Evolutionary conservation across 2,329 filamentous ascomycete species (phyloP), one percentile per base, ranked within the genome.

Genomic region (Leptographium procerum): DNA sequence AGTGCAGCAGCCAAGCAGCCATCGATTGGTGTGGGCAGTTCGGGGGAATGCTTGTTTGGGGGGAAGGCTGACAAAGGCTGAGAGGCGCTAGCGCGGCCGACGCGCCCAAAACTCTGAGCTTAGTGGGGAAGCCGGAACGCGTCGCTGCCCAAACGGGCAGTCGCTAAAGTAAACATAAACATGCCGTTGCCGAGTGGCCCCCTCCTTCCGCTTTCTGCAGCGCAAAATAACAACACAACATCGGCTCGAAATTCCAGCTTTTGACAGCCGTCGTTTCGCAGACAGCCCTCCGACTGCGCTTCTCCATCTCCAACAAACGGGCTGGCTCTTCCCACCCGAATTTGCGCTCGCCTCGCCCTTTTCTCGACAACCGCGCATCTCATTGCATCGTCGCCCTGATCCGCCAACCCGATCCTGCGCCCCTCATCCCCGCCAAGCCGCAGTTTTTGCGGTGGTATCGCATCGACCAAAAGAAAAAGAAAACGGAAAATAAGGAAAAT

Each of bases 101-200:
- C 52, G 52, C 52, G 52, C 55, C 43, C 7, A 2, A 50, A 50
- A 34, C 24, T 52, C 24, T 34, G 22, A 28, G 16, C n/a, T 13
- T 22, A 22, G 57, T 36, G 29, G 36, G 19, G 40, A 22, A 24
- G 22, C 22, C n/a, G n/a, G n/a, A 43, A 56, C 40, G 56, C 36
- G 40, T 57, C 29, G 14, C 26, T 55, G 55, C 61, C 60, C 52
- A 62, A 62, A 57, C 26, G 13, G 60, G 61, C 28, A 58, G 56
- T 52, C 16, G 52, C 24, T 60, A 24, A 65, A 66, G 64, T 69
- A 69, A 70, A 70, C 67, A 70, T 70, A 73, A 69, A 69, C 70
- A 72, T 66, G 61, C 57, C 57, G 62, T 62, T 63, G 62, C 62
- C 52, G 26, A 58, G 47, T 28, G 53, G 50, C 22, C 53, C 56